Evolutionary conservation across 192 early-diverging fungal species (phyloP), one percentile per base, ranked within the genome.

Genomic region (Haplosporangium gracile): DNA sequence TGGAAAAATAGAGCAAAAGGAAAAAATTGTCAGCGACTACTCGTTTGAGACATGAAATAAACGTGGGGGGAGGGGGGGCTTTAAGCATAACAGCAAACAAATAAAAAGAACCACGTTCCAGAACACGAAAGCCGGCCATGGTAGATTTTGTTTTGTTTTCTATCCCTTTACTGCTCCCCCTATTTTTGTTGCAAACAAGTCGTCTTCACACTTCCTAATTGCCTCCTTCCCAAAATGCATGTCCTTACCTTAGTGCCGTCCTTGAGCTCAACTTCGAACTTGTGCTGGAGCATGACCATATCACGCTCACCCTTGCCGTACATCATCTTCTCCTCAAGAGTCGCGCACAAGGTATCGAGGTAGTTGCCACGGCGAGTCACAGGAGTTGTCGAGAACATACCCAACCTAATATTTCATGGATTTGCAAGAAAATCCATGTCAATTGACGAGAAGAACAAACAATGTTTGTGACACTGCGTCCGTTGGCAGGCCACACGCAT

Each of bases 251-350:
- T 89, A 32, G 92, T 89, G 47, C 96, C 97, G 83, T 98, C 94
- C 90, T 95, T 96, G 86, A 94, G 91, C 90, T 98, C 97, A 51
- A 98, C 92, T 83, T 96, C 98, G 86, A 99, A 99, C 88, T 94
- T 94, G 93, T 99, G 98, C 90, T 99, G 98, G 87, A 99, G 93
- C 89, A 99, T 94, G 69, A 98, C 96, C 95, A 99, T 95, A 89
- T 99, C 98, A 81, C 98, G 94, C 89, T 99, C 98, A 55, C 93
- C 94, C 77, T 93, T 91, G 76, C 89, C 95, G 87, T 98, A 99
- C 92, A 97, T 96, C 95, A 98, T 97, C 91, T 97, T 98, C 72
- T 97, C 94, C 89, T 99, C 97, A 15, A 99, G 90, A 22, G 97
- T 96, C 9, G 98, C 97, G 91, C 98, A 99, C 70, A 99, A 93